phyloP scores from a whole-genome alignment of 352 stramenopile species.

The Globisporangium splendens region DNA sequence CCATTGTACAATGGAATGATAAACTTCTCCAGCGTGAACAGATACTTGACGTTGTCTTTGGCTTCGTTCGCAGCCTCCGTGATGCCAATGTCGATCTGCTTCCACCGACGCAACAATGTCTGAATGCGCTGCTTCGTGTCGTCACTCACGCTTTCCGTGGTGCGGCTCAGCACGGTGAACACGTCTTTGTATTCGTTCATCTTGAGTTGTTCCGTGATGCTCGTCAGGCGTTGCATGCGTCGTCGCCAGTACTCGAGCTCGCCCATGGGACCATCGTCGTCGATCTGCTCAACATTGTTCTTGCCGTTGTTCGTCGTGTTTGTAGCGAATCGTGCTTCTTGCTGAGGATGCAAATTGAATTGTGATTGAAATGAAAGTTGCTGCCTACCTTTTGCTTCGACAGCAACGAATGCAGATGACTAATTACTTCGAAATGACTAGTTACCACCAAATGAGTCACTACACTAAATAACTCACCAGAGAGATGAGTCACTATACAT shows the following conservation, averaged over 20 bases:
- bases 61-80: conserved; percentile 98
- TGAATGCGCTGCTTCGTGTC: conserved; percentile 93
- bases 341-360: no score
- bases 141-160: conserved; percentile 81
- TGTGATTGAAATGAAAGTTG: no score
- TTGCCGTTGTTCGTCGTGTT: conserved; percentile 70
- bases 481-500: no score
- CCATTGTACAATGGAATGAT: conserved; percentile 88
- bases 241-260: conserved; percentile 97
- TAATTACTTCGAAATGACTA: no score
- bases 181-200: conserved; percentile 96
- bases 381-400: no score
- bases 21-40: conserved; percentile 98
- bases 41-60: conserved; percentile 99
- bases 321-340: no score
- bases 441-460: no score
- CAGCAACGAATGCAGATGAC: no score
- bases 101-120: conserved; percentile 93
- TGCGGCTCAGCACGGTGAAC: conserved; percentile 88
- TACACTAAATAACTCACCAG: no score
- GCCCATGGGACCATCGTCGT: conserved; percentile 92
- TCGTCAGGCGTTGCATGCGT: conserved; percentile 97
- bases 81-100: conserved; percentile 98
- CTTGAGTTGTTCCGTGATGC: conserved; percentile 98
- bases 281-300: conserved; percentile 61